Base-by-base conservation (phyloP, 176 grass and related monocot species). In the Zoysia japonica region DNA sequence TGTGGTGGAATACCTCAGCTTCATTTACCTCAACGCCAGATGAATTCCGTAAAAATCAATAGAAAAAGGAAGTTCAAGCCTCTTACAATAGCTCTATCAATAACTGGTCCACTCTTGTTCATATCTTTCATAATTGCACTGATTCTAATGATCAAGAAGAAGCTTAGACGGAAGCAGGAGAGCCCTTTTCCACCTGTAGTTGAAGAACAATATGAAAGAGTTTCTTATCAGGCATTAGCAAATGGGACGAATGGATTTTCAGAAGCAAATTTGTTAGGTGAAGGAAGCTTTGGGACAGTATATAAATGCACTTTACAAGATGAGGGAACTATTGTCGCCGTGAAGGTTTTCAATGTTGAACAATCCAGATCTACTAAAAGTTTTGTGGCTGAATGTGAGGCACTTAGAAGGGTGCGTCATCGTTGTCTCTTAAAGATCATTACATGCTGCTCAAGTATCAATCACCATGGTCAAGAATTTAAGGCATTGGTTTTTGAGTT, bases 341-440 rank as follows among this genome's bases (percentile, higher is more conserved):
- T 89, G 3, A 84, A 89, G 6, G 87, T 84, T 15, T 69, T 81
- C 17, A 72, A 89, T 11, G 77, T 85, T 53, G 7, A 55, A 6
- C 63, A 15, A 15, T 43, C 64, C 10, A 7, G 70, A 65, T 81
- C 73, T 35, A 19, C 47, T 7, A 88, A n/a, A 39, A 89, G 87
- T 77, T 84, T 77, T 40, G 61, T 3, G 0, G 48, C 36, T 15
- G 70, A 85, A 67, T 89, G 87, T 14, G 72, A 85, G 38, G 66
- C 67, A n/a, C 6, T 77, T 2, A 71, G 57, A 50, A 77, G 11
- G 1, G 11, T 81, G 5, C 47, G 72, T 0, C 82, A 85, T 9
- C 78, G 78, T 47, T 81, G 45, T 72, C 79, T 83, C 7, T 6
- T 78, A 59, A 77, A 72, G 73, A 78, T 78, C 36, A 44, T 83